Evolutionary conservation across 495 filamentous ascomycete species (phyloP), one percentile per base, ranked within the genome.

Genomic region (Filosporella fistucella): DNA sequence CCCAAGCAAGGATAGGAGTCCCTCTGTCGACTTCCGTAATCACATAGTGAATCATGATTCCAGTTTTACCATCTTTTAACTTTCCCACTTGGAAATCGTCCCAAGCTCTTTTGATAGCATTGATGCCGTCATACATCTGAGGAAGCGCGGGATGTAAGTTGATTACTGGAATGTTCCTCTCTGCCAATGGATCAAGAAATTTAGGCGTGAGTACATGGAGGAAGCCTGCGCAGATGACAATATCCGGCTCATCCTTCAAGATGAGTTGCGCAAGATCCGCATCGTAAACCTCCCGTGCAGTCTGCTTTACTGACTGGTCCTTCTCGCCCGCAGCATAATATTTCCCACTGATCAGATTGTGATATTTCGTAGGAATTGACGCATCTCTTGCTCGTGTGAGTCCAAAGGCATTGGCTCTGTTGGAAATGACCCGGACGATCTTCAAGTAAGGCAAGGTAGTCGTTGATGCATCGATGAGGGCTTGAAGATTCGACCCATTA

Each of bases 401-500:
- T 23, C 91, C 91, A 56, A 79, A 88, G 29, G 89, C 91, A 47
- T 80, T 72, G 62, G 84, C 84, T 49, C 84, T 79, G 70, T 96
- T 96, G 36, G 85, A 89, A 23, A 94, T 77, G 7, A 96, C 86
- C 33, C 85, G 82, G 24, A 85, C 64, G 54, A 96, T 87, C 24
- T 67, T 71, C 30, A 80, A 67, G 51, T 75, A 62, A 47, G 85
- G 77, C 45, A 88, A 75, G 7, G 64, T 57, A 14, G 70, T 64
- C 25, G 67, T 63, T 37, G 77, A 69, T 38, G 85, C 83, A 65
- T 95, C 85, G 58, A 96, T 93, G 30, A 96, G 75, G 25, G 89
- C 89, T 70, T 95, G 89, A 20, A 97, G 80, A 61, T 96, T 96
- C 39, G 86, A 79, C 52, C 91, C 91, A 54, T 75, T 81, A 60